These are phyloP conservation scores for Lentinula edodes DNA, from an alignment of 768 basidiomycete genomes.

Conservation along the genomic window DNA sequence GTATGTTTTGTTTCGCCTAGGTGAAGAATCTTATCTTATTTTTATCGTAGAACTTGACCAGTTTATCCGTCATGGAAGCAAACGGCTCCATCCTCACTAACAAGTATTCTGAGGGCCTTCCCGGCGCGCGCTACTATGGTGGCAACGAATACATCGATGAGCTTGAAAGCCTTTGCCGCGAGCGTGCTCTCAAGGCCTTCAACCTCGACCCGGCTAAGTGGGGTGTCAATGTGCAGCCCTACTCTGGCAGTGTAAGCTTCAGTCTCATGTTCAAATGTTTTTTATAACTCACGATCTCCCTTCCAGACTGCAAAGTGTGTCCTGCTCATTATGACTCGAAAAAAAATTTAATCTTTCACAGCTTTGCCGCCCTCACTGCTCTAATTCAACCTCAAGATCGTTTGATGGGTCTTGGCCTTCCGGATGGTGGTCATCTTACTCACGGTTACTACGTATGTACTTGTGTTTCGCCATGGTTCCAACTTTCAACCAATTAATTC, in stretches of 20 bases:
- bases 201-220: constrained; percentile 88
- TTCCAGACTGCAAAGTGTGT: constrained; percentile 81
- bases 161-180: constrained; percentile 89
- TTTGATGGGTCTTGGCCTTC: constrained; percentile 97
- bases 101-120: constrained; percentile 99
- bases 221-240: constrained; percentile 99
- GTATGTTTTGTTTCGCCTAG: constrained; percentile 34
- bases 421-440: constrained; percentile 95
- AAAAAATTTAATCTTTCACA: constrained; percentile 20
- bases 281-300: neutral
- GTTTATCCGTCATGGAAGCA: constrained; percentile 92
- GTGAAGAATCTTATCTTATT: neutral
- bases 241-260: constrained; percentile 78
- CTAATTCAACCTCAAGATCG: constrained; percentile 96
- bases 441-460: constrained; percentile 89
- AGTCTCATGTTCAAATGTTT: neutral
- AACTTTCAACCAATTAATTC: constrained; percentile 5
- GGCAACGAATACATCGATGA: constrained; percentile 98
- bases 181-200: constrained; percentile 94
- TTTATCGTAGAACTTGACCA: constrained; percentile 80
- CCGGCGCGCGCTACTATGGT: constrained; percentile 94
- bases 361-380: constrained; percentile 95
- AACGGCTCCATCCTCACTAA: constrained; percentile 98
- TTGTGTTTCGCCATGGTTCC: neutral
- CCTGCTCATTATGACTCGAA: neutral